Evolutionary conservation across 2,329 filamentous ascomycete species (phyloP).

Genomic region (Colletotrichum trifolii): DNA sequence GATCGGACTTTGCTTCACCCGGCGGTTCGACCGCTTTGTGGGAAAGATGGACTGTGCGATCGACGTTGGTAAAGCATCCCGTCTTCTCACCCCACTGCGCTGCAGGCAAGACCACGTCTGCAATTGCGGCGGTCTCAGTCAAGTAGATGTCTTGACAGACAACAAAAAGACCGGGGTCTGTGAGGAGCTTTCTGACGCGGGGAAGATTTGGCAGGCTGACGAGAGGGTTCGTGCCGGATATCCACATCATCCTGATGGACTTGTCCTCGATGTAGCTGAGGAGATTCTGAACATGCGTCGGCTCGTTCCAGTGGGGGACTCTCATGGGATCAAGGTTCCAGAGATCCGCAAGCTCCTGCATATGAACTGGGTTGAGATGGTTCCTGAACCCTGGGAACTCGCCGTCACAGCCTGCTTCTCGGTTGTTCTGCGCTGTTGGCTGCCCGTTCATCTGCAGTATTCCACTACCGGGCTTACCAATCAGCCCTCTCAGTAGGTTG

Average conservation of each 20-base stretch:
- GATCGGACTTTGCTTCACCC: constrained; percentile 47
- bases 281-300: constrained; percentile 50
- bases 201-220: constrained; percentile 50
- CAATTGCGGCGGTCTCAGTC: constrained; percentile 49
- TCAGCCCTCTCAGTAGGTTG: no score
- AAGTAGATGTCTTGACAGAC: constrained; percentile 50
- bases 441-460: no score
- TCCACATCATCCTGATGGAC: constrained; percentile 51
- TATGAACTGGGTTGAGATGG: no score
- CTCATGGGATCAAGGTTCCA: constrained; percentile 49
- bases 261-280: constrained; percentile 48
- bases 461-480: no score
- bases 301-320: constrained; percentile 51
- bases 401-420: no score
- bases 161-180: constrained; percentile 46
- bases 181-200: constrained; percentile 44
- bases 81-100: constrained; percentile 52
- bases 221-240: constrained; percentile 51
- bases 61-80: constrained; percentile 51
- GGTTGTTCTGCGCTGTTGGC: no score
- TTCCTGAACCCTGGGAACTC: no score
- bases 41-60: constrained; percentile 50
- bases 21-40: constrained; percentile 51
- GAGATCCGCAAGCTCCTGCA: constrained; percentile 39
- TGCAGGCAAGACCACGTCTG: constrained; percentile 50